Evolutionary conservation across 2,329 filamentous ascomycete genomes (phyloP).

Genomic region (Acrocalymma vagum): DNA sequence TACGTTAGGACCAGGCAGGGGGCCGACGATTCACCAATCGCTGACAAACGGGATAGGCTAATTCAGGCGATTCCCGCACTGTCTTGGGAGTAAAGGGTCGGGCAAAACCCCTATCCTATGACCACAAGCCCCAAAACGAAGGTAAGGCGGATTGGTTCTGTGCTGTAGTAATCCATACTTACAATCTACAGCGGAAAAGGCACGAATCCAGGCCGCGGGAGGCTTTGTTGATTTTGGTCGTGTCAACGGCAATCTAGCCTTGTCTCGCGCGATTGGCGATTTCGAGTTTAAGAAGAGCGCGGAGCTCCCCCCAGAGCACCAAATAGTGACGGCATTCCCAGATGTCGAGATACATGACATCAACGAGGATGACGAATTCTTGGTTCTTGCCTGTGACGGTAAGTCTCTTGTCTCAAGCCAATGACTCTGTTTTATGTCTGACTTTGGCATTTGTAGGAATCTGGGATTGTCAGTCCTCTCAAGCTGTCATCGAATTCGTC

Average conservation of each 20-base stretch:
- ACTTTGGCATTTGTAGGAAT: slow-evolving; percentile 74
- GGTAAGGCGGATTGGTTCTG: slow-evolving; percentile 63
- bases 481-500: slow-evolving; percentile 96
- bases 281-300: slow-evolving; percentile 99
- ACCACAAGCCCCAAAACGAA: slow-evolving; percentile 99
- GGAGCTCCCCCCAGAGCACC: slow-evolving; percentile 94
- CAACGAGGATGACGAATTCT: slow-evolving; percentile 91
- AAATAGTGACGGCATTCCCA: slow-evolving; percentile 96
- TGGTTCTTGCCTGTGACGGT: slow-evolving; percentile 56
- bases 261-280: slow-evolving; percentile 97
- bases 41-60: slow-evolving; percentile 70
- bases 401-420: slow-evolving; percentile 15
- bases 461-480: slow-evolving; percentile 99
- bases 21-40: neutral
- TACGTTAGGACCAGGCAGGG: too few species aligned
- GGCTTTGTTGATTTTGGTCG: slow-evolving; percentile 98
- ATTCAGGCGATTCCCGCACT: slow-evolving; percentile 94
- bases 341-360: slow-evolving; percentile 93
- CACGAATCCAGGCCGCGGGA: slow-evolving; percentile 92
- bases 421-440: slow-evolving; percentile 11
- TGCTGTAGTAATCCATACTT: slow-evolving; percentile 14
- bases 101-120: slow-evolving; percentile 97
- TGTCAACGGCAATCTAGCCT: slow-evolving; percentile 95
- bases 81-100: slow-evolving; percentile 96
- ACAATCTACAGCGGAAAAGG: slow-evolving; percentile 80